phyloP scores from a whole-genome alignment of 2,329 filamentous ascomycete genomes.

The Westerdykella sp. region DNA sequence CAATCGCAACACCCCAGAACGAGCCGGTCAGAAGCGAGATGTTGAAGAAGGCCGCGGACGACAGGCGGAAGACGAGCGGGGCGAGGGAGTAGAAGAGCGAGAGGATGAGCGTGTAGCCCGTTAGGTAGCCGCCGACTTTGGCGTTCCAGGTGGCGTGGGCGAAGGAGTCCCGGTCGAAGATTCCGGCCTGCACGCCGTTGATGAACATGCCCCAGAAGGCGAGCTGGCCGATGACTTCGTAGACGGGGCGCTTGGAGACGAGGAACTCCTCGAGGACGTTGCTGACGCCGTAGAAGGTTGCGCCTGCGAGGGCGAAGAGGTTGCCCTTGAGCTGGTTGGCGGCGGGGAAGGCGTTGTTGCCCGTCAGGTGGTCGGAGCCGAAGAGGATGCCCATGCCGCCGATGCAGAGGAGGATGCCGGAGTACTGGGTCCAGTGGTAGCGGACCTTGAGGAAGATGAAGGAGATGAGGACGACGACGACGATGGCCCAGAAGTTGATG shows the following conservation, averaged over 20 bases:
- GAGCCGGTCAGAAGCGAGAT: conserved; percentile 89
- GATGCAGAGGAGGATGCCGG: conserved; percentile 83
- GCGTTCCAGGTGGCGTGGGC: conserved; percentile 39
- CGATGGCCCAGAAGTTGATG: conserved; percentile 98
- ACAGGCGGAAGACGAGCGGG: conserved; percentile 82
- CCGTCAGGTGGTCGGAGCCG: conserved; percentile 78
- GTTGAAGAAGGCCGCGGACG: conserved; percentile 91
- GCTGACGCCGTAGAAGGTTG: conserved; percentile 81
- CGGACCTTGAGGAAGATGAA: conserved; percentile 78
- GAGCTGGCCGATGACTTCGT: conserved; percentile 89
- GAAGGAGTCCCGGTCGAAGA: conserved; percentile 81
- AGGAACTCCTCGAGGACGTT: conserved; percentile 96
- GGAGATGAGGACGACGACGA: conserved; percentile 80
- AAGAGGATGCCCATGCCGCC: conserved; percentile 86
- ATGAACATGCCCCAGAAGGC: conserved; percentile 83
- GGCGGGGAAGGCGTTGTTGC: conserved; percentile 61
- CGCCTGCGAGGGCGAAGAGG: conserved; percentile 81
- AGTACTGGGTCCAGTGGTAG: conserved; percentile 79
- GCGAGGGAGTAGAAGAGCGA: conserved; percentile 81
- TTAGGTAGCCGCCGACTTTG: conserved; percentile 68
- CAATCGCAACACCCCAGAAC: conserved; percentile 96
- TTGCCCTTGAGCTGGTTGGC: conserved; percentile 82
- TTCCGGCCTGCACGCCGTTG: conserved; percentile 83
- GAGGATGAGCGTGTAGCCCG: conserved; percentile 83
- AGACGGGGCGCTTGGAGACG: conserved; percentile 76